phyloP scores from a whole-genome alignment of 306 rosid genomes.

The Dalbergia cultrata region DNA sequence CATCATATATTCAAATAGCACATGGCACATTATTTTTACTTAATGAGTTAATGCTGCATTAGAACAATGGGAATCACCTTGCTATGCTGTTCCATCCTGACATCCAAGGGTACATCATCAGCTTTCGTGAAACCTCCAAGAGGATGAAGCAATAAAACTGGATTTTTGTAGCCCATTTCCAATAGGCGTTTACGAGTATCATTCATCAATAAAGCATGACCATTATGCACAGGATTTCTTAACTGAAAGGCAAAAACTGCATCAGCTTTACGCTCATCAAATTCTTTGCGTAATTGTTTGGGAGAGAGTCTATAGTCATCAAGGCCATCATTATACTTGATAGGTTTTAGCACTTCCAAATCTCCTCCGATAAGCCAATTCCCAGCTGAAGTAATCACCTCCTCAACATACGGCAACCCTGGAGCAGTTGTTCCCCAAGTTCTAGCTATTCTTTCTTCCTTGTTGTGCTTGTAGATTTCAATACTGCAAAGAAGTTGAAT shows the following conservation, averaged over 20 bases:
- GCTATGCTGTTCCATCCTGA: conserved; percentile 99
- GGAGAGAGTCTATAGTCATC: conserved; percentile 95
- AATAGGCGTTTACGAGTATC: conserved; percentile 85
- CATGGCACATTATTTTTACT: background rate
- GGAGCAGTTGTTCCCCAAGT: conserved; percentile 97
- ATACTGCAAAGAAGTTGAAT: conserved; percentile 56
- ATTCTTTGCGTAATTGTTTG: conserved; percentile 84
- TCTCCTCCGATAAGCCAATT: conserved; percentile 98
- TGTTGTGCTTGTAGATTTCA: conserved; percentile 93
- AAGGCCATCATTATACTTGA: conserved; percentile 90
- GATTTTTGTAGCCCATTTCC: conserved; percentile 95
- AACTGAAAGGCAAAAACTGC: conserved; percentile 97
- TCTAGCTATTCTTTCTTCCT: conserved; percentile 97
- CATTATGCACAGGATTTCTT: conserved; percentile 96
- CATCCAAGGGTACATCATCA: conserved; percentile 96
- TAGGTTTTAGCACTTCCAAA: conserved; percentile 77
- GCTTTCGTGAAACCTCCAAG: conserved; percentile 93
- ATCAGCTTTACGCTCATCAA: conserved; percentile 85
- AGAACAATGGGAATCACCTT: conserved; percentile 66
- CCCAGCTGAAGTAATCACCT: conserved; percentile 81
- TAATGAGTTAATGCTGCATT: background rate
- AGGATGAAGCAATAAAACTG: conserved; percentile 93
- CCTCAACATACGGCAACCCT: conserved; percentile 91
- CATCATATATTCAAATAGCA: background rate
- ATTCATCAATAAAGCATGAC: conserved; percentile 95